Percentiles rank a stretch among this genome's conserved stretches.
phyloP scores from a whole-genome alignment of 2,329 filamentous ascomycete genomes.

The Phaeomoniella chlamydospora region DNA sequence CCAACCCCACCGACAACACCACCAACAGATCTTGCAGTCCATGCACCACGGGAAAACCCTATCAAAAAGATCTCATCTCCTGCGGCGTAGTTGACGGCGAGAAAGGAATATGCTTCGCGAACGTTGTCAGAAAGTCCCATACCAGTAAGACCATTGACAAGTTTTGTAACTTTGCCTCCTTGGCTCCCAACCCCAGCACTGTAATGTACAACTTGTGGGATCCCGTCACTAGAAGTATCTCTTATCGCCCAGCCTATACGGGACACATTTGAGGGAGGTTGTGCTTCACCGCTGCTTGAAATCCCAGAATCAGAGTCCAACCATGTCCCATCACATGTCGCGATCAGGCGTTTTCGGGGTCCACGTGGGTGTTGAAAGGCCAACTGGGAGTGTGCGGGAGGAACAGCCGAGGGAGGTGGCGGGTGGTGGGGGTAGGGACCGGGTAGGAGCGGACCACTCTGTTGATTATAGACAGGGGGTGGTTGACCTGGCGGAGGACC shows the following conservation, averaged over 20 bases:
- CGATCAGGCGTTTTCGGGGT: slow-evolving; percentile 17
- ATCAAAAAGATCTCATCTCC: slow-evolving; percentile 22
- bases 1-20: slow-evolving; percentile 19
- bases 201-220: slow-evolving; percentile 25
- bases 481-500: not conserved
- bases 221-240: slow-evolving; percentile 15
- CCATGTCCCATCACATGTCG: slow-evolving; percentile 21
- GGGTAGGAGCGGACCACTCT: not conserved
- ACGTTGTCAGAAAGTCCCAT: slow-evolving; percentile 12
- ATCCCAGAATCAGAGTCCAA: slow-evolving; percentile 15
- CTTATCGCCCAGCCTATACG: slow-evolving; percentile 20
- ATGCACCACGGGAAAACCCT: slow-evolving; percentile 22
- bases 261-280: slow-evolving; percentile 23
- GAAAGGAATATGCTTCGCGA: slow-evolving; percentile 15
- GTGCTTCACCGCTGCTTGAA: slow-evolving; percentile 10
- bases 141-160: slow-evolving; percentile 10
- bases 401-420: not conserved
- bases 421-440: not conserved
- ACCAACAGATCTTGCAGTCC: slow-evolving; percentile 20
- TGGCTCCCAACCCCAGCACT: slow-evolving; percentile 24
- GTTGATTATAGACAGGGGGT: not conserved
- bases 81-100: slow-evolving; percentile 18
- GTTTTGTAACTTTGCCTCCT: slow-evolving; percentile 7
- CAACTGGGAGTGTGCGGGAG: not conserved
- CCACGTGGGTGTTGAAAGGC: slow-evolving; percentile 2